Conservation (phyloP, 2,329 filamentous ascomycete species). For the Colletotrichum agaves region DNA sequence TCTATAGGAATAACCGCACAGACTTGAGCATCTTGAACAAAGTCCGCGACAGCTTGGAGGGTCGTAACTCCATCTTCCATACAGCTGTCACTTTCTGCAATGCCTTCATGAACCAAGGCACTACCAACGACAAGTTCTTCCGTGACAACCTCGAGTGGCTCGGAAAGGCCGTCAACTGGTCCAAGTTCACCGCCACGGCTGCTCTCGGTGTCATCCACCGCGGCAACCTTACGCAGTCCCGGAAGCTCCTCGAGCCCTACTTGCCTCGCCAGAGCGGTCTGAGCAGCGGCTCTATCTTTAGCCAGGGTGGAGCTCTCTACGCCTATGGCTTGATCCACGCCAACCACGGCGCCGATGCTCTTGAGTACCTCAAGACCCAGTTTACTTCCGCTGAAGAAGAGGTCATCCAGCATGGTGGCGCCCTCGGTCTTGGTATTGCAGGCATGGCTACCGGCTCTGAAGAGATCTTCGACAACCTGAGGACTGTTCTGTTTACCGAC, state of each 20-base stretch:
- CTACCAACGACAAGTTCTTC: conserved; percentile 98
- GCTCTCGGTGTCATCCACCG: conserved; percentile 96
- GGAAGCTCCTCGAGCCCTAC: conserved; percentile 94
- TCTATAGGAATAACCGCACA: conserved; percentile 94
- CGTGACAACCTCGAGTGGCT: conserved; percentile 97
- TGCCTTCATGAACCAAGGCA: conserved; percentile 99
- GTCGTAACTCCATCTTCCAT: conserved; percentile 98
- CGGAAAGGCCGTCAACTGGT: conserved; percentile 99
- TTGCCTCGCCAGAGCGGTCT: conserved; percentile 82
- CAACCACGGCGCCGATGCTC: conserved; percentile 92
- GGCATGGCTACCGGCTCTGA: conserved; percentile 96
- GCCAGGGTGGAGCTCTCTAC: conserved; percentile 94
- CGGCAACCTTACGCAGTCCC: conserved; percentile 91
- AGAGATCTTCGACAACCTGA: conserved; percentile 90
- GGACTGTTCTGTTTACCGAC: conserved; percentile 88
- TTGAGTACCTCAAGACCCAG: conserved; percentile 80
- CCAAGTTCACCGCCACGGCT: conserved; percentile 97
- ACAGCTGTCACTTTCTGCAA: conserved; percentile 97
- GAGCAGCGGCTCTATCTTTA: conserved; percentile 88
- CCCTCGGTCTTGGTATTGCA: conserved; percentile 92
- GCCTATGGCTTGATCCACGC: conserved; percentile 96
- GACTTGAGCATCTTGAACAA: conserved; percentile 95
- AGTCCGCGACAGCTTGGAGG: conserved; percentile 93
- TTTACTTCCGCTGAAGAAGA: conserved; percentile 85
- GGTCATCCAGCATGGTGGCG: conserved; percentile 96